phyloP scores from a whole-genome alignment of 768 basidiomycete species.

The Chalciporus chontae region DNA sequence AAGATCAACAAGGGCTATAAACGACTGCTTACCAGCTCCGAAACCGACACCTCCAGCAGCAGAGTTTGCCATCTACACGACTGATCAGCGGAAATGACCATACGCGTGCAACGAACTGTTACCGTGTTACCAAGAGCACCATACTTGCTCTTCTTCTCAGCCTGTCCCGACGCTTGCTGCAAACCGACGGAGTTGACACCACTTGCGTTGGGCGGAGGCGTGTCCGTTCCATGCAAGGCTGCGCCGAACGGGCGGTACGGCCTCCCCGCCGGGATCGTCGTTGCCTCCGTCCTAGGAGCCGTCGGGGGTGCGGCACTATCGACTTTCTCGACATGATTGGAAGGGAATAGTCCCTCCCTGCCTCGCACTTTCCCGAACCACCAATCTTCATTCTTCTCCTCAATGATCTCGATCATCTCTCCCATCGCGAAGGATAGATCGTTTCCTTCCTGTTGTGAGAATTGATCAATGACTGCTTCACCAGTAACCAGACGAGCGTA shows the following conservation, averaged over 20 bases:
- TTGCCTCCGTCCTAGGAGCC: neutral
- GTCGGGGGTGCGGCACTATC: conserved; percentile 5
- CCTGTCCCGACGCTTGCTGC: conserved; percentile 25
- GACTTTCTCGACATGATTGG: conserved; percentile 67
- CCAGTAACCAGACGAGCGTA: conserved; percentile 24
- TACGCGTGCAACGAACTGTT: conserved; percentile 8
- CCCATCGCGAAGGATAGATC: conserved; percentile 77
- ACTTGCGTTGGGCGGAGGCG: conserved; percentile 26
- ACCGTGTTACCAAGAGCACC: conserved; percentile 60
- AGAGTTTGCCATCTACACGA: conserved; percentile 48
- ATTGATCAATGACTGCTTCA: conserved; percentile 2
- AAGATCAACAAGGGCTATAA: accelerated
- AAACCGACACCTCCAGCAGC: conserved; percentile 74
- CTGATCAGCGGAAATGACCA: conserved; percentile 19
- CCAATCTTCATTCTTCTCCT: conserved; percentile 85
- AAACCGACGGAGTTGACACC: conserved; percentile 30
- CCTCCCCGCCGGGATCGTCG: neutral
- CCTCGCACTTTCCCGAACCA: conserved; percentile 72
- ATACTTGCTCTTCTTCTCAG: conserved; percentile 55
- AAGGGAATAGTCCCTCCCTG: conserved; percentile 73
- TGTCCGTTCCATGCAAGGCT: conserved; percentile 32
- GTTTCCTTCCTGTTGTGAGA: conserved; percentile 58
- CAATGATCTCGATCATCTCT: conserved; percentile 73
- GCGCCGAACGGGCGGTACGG: conserved; percentile 38
- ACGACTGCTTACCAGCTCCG: conserved; percentile 55